Percentiles rank a stretch among this genome's conserved stretches.
Evolutionary conservation across 306 rosid species (phyloP).

Genomic region (Mucuna pruriens): DNA sequence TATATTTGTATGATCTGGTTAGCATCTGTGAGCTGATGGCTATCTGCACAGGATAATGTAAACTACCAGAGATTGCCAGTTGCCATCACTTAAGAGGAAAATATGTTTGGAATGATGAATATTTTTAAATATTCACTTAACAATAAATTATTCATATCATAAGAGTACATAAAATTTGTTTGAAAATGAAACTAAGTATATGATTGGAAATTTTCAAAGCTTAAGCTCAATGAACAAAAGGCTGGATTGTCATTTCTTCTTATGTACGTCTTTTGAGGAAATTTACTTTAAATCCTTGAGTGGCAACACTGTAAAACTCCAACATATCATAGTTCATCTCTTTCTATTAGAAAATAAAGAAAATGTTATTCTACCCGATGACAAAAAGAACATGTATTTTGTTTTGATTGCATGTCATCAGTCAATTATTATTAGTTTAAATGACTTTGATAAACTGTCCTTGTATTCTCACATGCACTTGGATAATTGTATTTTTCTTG

Average conservation of each 20-base stretch:
- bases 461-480: slow-evolving; percentile 4
- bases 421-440: background rate
- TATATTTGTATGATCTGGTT: background rate
- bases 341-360: background rate
- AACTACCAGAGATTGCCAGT: background rate
- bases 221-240: background rate
- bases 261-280: background rate
- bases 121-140: background rate
- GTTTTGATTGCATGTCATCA: slow-evolving; percentile 19
- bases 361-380: background rate
- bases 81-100: slow-evolving; percentile 8
- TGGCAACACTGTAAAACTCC: background rate
- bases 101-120: background rate
- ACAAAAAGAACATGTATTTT: background rate
- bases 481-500: slow-evolving; percentile 31
- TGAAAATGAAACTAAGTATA: background rate
- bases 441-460: slow-evolving; percentile 10
- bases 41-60: background rate
- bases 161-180: background rate
- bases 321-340: background rate
- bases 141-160: background rate
- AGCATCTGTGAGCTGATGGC: background rate
- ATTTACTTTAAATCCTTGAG: background rate
- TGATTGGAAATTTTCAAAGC: background rate
- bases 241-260: background rate